These are phyloP conservation scores for Pilasporangium apinafurcum DNA, from an alignment of 352 stramenopile genomes.

Conservation along the genomic window DNA sequence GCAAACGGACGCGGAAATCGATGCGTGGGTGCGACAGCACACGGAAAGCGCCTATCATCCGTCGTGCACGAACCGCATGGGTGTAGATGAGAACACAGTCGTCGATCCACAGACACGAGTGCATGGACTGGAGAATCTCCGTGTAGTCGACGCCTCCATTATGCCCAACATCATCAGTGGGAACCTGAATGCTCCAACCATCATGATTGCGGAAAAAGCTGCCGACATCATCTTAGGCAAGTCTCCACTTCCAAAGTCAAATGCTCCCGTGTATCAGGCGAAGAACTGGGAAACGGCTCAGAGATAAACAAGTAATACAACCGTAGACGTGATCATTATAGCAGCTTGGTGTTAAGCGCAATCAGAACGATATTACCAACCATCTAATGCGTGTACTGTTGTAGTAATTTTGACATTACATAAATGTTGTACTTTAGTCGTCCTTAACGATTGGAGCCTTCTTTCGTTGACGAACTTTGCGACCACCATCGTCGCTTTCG, in stretches of 20 bases:
- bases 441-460: conserved; percentile 70
- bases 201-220: conserved; percentile 92
- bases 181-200: conserved; percentile 92
- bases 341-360: no score
- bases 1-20: conserved; percentile 67
- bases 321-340: background rate
- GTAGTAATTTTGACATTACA: conserved; percentile 1
- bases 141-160: conserved; percentile 90
- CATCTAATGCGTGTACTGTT: background rate
- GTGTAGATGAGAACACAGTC: conserved; percentile 74
- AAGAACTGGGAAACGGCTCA: conserved; percentile 71
- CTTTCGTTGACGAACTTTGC: conserved; percentile 73
- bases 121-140: conserved; percentile 81
- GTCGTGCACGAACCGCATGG: conserved; percentile 89
- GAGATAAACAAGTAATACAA: conserved; percentile 26
- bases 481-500: conserved; percentile 19
- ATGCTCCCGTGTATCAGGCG: conserved; percentile 59
- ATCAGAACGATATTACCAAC: background rate
- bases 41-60: conserved; percentile 87
- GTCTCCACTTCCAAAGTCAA: conserved; percentile 61
- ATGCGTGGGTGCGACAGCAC: conserved; percentile 80
- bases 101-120: conserved; percentile 86
- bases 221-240: conserved; percentile 89
- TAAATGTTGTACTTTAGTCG: conserved; percentile 10
- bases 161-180: conserved; percentile 94